Evolutionary conservation across 768 basidiomycete species (phyloP), one percentile per base, ranked within the genome.

Genomic region (Lactarius trivialis): DNA sequence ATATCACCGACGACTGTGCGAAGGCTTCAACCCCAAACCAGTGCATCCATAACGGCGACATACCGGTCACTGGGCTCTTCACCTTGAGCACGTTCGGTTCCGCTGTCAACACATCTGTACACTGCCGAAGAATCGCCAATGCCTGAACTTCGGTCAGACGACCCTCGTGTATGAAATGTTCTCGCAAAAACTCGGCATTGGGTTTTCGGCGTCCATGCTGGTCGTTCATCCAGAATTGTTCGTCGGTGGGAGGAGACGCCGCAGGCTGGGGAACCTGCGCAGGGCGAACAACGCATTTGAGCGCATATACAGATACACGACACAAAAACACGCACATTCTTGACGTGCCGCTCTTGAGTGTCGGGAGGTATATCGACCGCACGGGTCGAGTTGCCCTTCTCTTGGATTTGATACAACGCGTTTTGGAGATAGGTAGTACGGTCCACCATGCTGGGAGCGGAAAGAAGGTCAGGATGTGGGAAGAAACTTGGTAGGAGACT

Each of bases 1-100:
- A 97, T 92, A 77, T 97, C 93, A 14, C 93, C 93, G 69, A 93
- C 94, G 67, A 97, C 93, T 93, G 66, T 8, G 59, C 67, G 32
- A 36, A 60, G 32, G n/a, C 9, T 52, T 63, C 19, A 54, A 56
- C 19, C 30, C 21, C 33, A 33, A 17, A 55, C 6, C 9, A 21
- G 28, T n/a, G n/a, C 5, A 39, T 11, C 33, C 7, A 43, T 52
- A 17, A 41, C 4, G 6, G 43, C 43, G 30, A 79, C 88, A 68
- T 69, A 92, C 92, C 90, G 36, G 93, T 96, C 49, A 96, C 89
- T 33, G 93, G 92, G 65, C 93, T 91, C 66, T 85, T 85, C 28
- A 96, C 86, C 58, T 86, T 80, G 55, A 97, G 81, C 71, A 97
- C 74, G 71, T 96, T 97, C 1, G 86, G 84, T 75, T 96, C 94